These are phyloP conservation scores for Antitrichia curtipendula DNA, from an alignment of 225 moss, liverwort and hornwort species.

Conservation along the genomic window DNA sequence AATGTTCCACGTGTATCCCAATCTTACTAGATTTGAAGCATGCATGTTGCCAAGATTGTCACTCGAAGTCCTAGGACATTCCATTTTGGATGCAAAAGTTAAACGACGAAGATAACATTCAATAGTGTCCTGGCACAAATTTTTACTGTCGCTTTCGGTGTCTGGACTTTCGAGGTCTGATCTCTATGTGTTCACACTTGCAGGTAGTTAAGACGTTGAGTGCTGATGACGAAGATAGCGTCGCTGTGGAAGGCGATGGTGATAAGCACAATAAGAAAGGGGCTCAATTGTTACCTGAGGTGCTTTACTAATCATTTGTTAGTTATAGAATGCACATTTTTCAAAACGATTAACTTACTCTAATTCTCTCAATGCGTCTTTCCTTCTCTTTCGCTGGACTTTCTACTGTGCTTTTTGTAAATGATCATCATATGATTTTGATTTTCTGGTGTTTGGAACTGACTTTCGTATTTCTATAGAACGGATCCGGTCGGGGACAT, in stretches of 20 bases:
- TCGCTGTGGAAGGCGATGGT: not conserved
- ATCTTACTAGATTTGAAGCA: not conserved
- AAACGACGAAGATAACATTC: not conserved
- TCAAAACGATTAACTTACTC: not conserved
- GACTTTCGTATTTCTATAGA: not conserved
- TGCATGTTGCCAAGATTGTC: not conserved
- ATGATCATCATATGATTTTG: not conserved
- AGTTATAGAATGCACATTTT: not conserved
- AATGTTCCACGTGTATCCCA: not conserved
- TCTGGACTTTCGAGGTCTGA: not conserved
- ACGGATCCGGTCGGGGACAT: not conserved
- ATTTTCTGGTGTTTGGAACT: not conserved
- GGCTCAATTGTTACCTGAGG: not conserved
- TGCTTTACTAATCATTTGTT: not conserved
- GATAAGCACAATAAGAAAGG: not conserved
- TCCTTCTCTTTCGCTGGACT: not conserved
- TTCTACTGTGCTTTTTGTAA: not conserved
- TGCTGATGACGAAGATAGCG: not conserved
- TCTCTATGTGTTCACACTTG: not conserved
- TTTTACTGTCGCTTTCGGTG: not conserved
- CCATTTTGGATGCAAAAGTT: not conserved
- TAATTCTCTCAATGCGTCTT: not conserved
- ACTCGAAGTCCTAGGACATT: not conserved
- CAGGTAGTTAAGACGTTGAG: constrained; percentile 10
- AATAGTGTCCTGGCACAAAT: not conserved